phyloP scores from a whole-genome alignment of 306 rosid genomes.

The Luffa aegyptiaca region DNA sequence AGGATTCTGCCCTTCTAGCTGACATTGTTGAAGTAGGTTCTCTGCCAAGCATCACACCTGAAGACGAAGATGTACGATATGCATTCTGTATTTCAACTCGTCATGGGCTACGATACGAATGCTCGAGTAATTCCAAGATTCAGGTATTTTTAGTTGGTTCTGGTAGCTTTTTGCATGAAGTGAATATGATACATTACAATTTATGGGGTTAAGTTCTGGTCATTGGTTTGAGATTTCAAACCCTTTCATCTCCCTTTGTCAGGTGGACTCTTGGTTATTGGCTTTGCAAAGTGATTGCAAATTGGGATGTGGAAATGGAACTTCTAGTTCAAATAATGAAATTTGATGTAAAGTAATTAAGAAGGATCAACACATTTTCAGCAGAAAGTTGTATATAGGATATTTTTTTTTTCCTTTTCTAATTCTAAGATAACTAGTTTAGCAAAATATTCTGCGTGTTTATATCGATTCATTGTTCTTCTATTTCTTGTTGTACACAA shows the following conservation, averaged over 20 bases:
- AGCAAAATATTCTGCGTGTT: not conserved
- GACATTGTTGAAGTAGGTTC: constrained; percentile 60
- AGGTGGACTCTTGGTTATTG: constrained; percentile 76
- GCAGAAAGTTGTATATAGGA: constrained; percentile 13
- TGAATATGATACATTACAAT: not conserved
- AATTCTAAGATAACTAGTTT: not conserved
- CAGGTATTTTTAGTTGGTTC: constrained; percentile 37
- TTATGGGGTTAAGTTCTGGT: not conserved
- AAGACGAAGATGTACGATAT: constrained; percentile 32
- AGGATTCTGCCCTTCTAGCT: constrained; percentile 47
- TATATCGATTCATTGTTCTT: not conserved
- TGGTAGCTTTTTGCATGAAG: not conserved
- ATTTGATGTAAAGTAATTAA: not conserved
- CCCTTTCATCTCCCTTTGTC: not conserved
- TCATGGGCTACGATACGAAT: constrained; percentile 74
- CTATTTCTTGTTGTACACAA: not conserved
- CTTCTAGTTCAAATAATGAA: constrained; percentile 3
- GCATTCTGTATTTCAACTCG: constrained; percentile 63
- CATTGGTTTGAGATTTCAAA: not conserved
- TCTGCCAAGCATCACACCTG: constrained; percentile 50
- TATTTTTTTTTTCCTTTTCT: not conserved
- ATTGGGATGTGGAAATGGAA: constrained; percentile 22
- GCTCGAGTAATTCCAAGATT: constrained; percentile 61
- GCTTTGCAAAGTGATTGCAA: constrained; percentile 47
- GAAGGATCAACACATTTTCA: not conserved